Base-by-base conservation (phyloP, 305 asterid species). In the Striga hermonthica region DNA sequence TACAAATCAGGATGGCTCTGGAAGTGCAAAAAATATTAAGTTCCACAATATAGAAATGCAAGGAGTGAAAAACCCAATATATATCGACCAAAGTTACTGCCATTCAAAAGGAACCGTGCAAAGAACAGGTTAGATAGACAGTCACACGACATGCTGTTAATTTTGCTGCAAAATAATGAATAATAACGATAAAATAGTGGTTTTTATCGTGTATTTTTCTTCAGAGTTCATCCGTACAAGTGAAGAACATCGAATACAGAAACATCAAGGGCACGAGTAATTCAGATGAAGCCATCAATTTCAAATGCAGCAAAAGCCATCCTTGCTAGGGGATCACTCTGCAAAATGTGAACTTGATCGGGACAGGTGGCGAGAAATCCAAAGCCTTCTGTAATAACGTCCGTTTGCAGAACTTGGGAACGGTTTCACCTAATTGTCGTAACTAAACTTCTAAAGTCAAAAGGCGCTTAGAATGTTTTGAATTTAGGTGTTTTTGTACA, bases 41-140 rank as follows among this genome's bases (percentile, higher is more conserved):
- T 90, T 88, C 79, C 83, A 75, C 56, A 88, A 90, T 37, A 45
- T 86, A 10, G 44, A 60, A 28, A 87, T 90, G 97, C 48, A 79
- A 5, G 69, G 81, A 53, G 97, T 90, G 52, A 3, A 78, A 52
- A 82, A 86, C 62, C 96, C 96, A 1, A 86, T 90, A 57, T 82
- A 87, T 68, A 79, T 90, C 4, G 90, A 90, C 58, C 97, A 90
- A 68, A 74, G 71, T 22, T 90, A 87, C 49, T 88, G 97, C 45
- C 96, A 87, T 71, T 71, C 82, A 79, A 78, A 61, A 66, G 13
- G 58, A 49, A n/a, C 84, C 93, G 0, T 88, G 96, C 80, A 34
- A 71, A 40, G 57, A 78, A 60, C 86, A 86, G 92, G 95, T 57
- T 13, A 22, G 31, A 22, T 22, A 22, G 31, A 22, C 31, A 22